These are phyloP conservation scores for Tulasnella sp. DNA, from an alignment of 768 basidiomycete species.

Conservation along the genomic window DNA sequence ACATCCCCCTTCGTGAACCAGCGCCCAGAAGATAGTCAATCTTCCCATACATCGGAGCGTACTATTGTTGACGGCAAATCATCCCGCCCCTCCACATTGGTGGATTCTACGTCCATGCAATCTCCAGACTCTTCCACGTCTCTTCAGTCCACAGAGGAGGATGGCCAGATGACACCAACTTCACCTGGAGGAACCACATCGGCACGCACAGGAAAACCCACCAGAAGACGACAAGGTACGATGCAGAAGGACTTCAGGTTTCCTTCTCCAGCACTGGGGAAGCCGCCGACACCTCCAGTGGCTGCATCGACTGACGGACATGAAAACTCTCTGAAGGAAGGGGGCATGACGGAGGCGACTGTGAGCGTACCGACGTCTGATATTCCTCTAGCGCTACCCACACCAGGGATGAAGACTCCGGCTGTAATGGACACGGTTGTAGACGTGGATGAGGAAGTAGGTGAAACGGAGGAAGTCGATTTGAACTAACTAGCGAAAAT, in stretches of 20 bases:
- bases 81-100: not conserved
- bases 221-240: conserved; percentile 42
- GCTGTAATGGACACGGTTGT: conserved; percentile 33
- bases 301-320: not conserved
- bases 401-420: conserved; percentile 65
- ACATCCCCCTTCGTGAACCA: conserved; percentile 25
- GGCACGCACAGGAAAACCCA: conserved; percentile 4
- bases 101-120: conserved; percentile 5
- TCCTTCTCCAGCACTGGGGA: conserved; percentile 33
- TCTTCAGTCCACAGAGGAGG: conserved; percentile 17
- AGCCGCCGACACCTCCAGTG: conserved; percentile 20
- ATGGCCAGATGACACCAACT: conserved; percentile 18
- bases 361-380: conserved; percentile 31
- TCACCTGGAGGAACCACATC: conserved; percentile 17
- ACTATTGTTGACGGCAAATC: conserved; percentile 20
- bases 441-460: conserved; percentile 62
- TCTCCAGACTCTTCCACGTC: conserved; percentile 1
- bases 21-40: conserved; percentile 25
- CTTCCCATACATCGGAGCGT: not conserved
- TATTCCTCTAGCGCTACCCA: conserved; percentile 58
- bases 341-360: not conserved
- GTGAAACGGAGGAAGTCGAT: conserved; percentile 62
- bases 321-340: not conserved
- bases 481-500: conserved; percentile 13
- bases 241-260: conserved; percentile 74